Evolutionary conservation across 345 rosid genomes (phyloP), one percentile per base, ranked within the genome.

Genomic region (Lepidium aucheri): DNA sequence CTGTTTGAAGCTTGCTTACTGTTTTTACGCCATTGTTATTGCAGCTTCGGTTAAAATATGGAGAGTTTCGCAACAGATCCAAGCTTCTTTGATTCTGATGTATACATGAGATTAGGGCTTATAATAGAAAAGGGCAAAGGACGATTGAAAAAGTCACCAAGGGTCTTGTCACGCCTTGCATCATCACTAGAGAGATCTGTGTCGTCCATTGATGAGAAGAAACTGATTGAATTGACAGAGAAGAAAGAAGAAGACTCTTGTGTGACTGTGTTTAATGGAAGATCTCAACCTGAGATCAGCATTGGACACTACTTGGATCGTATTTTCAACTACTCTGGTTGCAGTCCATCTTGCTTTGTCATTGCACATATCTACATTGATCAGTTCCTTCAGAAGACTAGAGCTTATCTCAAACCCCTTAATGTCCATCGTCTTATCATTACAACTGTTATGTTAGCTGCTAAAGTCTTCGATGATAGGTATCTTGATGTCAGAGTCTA

Each of bases 261-360:
- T 5, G 53, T 73, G 14, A 84, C 90, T 1, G 36, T 83, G 16
- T 93, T 93, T 67, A 89, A 90, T 15, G 96, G 96, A 6, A 47
- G 70, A 56, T 83, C 82, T 72, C 82, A 59, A 0, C 97, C 98
- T 5, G 36, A 83, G 14, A 82, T 93, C 53, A 82, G 78, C 67
- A 81, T 93, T 76, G 67, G 67, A 30, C 82, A 82, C 17, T 93
- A 93, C 74, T 62, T 90, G 49, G 84, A 86, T 50, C 91, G 97
- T 44, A 88, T 94, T 53, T 90, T 88, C 81, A 85, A 84, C 76
- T 90, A 94, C 74, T 84, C 87, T 13, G 68, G 74, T 55, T 94
- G 99, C 82, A 93, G 97, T 53, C 92, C 97, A 0, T 86, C 96
- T n/a, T 93, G 99, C 85, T 93, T 90, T 51, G 79, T 93, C 16